Base-by-base conservation (phyloP, 2,329 filamentous ascomycete species). In the Peltaster fructicola region DNA sequence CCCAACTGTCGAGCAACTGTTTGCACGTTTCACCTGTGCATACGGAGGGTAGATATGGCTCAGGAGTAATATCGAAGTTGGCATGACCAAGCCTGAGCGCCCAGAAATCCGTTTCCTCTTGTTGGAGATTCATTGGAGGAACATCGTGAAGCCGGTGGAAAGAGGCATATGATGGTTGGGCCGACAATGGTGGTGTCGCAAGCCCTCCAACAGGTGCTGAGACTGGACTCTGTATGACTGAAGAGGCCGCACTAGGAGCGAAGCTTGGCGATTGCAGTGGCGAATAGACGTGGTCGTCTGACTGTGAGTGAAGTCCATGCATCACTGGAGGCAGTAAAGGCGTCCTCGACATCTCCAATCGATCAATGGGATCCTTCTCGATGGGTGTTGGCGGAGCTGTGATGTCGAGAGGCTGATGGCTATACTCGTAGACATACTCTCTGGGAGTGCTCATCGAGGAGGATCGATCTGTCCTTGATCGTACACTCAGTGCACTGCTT, bases 241-340 rank as follows among this genome's bases (percentile, higher is more conserved):
- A 60, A 5, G 52, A 31, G 47, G 51, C 26, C 45, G 45, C 33
- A 17, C 63, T 54, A n/a, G 72, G 69, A 7, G 73, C 78, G 10
- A 88, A 65, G 0, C 71, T 75, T 1, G 82, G 82, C 1, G 81
- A 90, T 49, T 90, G 80, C 14, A 91, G 57, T n/a, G 84, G 81
- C 6, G 81, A 49, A 6, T 46, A 51, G 21, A 57, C 52, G 16
- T 63, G 54, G 12, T 61, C 52, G 27, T 67, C 64, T 14, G 67
- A 14, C 3, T 18, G n/a, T 10, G 19, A 17, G 11, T 15, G 10
- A 13, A 10, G 17, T 7, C 20, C 22, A 8, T 30, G 71, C 56
- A 90, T 66, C 17, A 88, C 61, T 1, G 84, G 84, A 6, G 84
- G 84, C 2, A 93, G 61, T 6, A 93, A 62, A 18, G 84, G 85